A percentile compares a stretch with the other conserved stretches of the same genome.
These are phyloP conservation scores for Acmispon strigosus DNA, from an alignment of 306 rosid genomes.

Conservation along the genomic window DNA sequence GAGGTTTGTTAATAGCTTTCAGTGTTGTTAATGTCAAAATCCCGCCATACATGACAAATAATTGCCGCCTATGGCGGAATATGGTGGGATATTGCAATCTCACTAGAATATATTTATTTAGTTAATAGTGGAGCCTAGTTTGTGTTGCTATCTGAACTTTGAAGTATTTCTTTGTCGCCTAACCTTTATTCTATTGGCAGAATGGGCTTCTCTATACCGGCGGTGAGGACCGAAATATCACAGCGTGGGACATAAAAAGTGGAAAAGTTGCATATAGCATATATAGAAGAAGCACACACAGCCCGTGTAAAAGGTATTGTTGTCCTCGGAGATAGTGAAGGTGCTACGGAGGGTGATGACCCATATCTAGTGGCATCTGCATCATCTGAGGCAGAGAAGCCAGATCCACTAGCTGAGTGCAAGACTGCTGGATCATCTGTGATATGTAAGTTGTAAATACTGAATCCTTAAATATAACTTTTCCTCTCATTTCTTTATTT, in stretches of 20 bases:
- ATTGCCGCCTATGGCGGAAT: no score
- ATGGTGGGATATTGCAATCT: no score
- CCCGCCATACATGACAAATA: no score
- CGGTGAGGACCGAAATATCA: slow-evolving; percentile 67
- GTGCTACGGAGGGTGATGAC: slow-evolving; percentile 45
- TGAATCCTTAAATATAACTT: not conserved
- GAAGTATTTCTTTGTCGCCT: not conserved
- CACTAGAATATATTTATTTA: not conserved
- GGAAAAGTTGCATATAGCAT: slow-evolving; percentile 68
- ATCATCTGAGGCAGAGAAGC: slow-evolving; percentile 76
- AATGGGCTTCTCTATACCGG: slow-evolving; percentile 74
- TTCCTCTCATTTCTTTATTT: not conserved
- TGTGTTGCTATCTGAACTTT: not conserved
- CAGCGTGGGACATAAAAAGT: slow-evolving; percentile 79
- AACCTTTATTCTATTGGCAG: slow-evolving; percentile 34
- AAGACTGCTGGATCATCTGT: slow-evolving; percentile 81
- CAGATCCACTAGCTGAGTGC: slow-evolving; percentile 69
- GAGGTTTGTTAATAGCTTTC: no score
- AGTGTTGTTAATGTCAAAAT: no score
- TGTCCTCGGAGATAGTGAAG: slow-evolving; percentile 36
- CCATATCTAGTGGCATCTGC: slow-evolving; percentile 77
- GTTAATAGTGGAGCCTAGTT: not conserved
- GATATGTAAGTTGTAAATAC: slow-evolving; percentile 44
- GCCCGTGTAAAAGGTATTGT: slow-evolving; percentile 84
- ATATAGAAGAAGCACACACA: slow-evolving; percentile 73